Evolutionary conservation across 108 stramenopile genomes (phyloP), one percentile per base, ranked within the genome.

Genomic region (Pseudonitzschia pungens): DNA sequence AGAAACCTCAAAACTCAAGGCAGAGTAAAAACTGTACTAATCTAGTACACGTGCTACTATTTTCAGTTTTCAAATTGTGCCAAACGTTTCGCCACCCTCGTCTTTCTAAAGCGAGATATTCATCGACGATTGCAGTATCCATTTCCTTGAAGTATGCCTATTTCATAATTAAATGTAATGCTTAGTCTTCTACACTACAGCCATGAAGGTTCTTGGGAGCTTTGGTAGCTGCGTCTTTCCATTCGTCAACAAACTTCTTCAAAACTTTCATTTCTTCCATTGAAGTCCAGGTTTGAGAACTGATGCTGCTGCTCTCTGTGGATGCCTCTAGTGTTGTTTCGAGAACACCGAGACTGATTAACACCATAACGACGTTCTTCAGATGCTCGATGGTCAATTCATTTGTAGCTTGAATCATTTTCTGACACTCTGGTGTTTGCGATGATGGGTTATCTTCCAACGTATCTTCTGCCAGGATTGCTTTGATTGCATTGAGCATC

Each of bases 331-430:
- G 52, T 53, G 72, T 50, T 12, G 60, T 78, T 44, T 79, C 66
- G 48, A 92, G 68, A 58, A 89, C 76, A 48, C 79, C 86, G 36
- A 71, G 73, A 28, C 80, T 76, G 58, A 71, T 72, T n/a, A 94
- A 77, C 21, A 94, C 82, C 74, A 83, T 83, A 15, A 94, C 68
- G 14, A 87, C 88, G 81, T 94, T 92, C 43, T 81, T 86, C n/a
- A 94, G 80, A 63, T 94, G 91, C 55, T 94, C 91, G 56, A 81
- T 79, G 20, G 80, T 83, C 43, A 94, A 79, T 55, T 89, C 84
- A 54, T 87, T 84, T 4, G 81, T 81, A 15, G 84, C 76, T 18
- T 74, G 68, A 21, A 77, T 22, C 67, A 72, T 41, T 31, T 33
- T 45, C 20, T 31, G 33, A 71, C 58, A 60, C 27, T 44, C 69